phyloP scores from a whole-genome alignment of 352 stramenopile species.

The Phytophthora pseudosyringae region DNA sequence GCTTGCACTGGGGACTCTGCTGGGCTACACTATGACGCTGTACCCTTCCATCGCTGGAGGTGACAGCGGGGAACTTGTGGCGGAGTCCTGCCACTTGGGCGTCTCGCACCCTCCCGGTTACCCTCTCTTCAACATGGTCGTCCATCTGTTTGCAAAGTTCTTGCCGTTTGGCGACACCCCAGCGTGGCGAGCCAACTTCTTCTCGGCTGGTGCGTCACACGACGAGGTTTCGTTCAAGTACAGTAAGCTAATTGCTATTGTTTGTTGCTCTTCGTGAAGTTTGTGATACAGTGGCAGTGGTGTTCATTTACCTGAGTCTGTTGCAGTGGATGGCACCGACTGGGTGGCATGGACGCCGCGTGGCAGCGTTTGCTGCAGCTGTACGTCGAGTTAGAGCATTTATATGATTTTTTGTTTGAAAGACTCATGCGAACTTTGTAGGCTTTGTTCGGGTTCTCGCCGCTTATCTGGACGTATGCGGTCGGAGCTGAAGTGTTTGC shows the following conservation, averaged over 20 bases:
- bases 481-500: constrained; percentile 96
- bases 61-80: constrained; percentile 93
- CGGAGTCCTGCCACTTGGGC: constrained; percentile 93
- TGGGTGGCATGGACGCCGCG: constrained; percentile 25
- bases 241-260: neutral
- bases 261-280: constrained; percentile 31
- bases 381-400: constrained; percentile 30
- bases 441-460: constrained; percentile 92
- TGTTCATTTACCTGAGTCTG: constrained; percentile 66
- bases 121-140: constrained; percentile 93
- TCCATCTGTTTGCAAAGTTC: constrained; percentile 63
- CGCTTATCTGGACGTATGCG: constrained; percentile 95
- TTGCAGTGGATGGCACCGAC: constrained; percentile 50
- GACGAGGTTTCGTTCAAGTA: constrained; percentile 1
- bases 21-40: constrained; percentile 80
- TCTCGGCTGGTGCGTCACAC: constrained; percentile 65
- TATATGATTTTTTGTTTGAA: neutral
- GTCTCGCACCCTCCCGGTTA: constrained; percentile 95
- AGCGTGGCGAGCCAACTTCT: constrained; percentile 91
- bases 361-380: constrained; percentile 57
- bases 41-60: constrained; percentile 90
- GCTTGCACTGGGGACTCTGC: constrained; percentile 37
- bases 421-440: constrained; percentile 12
- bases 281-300: constrained; percentile 58
- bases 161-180: constrained; percentile 43